These are phyloP conservation scores for Peterozyma xylosa DNA, from an alignment of 805 yeast genomes.

Conservation along the genomic window DNA sequence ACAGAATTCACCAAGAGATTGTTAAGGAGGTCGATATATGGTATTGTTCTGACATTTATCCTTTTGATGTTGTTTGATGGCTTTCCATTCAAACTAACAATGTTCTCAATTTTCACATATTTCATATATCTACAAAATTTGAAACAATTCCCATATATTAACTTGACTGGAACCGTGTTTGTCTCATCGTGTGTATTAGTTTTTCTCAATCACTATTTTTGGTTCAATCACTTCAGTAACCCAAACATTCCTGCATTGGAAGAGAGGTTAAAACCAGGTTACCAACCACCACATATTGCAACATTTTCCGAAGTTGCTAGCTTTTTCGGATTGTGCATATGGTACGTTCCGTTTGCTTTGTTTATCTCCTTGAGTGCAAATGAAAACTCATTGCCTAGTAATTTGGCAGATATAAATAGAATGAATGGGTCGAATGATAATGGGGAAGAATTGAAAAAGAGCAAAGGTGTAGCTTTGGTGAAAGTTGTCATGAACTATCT, in stretches of 20 bases:
- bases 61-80: conserved; percentile 67
- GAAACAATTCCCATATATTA: conserved; percentile 75
- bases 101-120: conserved; percentile 67
- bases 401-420: conserved; percentile 14
- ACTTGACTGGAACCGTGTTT: conserved; percentile 64
- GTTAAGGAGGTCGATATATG: conserved; percentile 54
- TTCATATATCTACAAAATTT: conserved; percentile 71
- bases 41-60: conserved; percentile 45
- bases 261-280: conserved; percentile 48
- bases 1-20: conserved; percentile 75
- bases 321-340: conserved; percentile 86
- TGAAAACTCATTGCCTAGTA: conserved; percentile 74
- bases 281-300: conserved; percentile 62
- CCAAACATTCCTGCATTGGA: conserved; percentile 66
- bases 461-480: conserved; percentile 56
- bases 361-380: conserved; percentile 90
- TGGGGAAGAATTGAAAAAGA: conserved; percentile 19
- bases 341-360: conserved; percentile 91
- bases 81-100: conserved; percentile 63
- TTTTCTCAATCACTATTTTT: conserved; percentile 71
- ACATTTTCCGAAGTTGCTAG: conserved; percentile 88
- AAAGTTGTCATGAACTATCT: conserved; percentile 52
- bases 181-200: conserved; percentile 67
- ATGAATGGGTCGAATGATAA: conserved; percentile 25
- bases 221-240: conserved; percentile 81